Conservation (phyloP, 1,284 basidiomycete species). For the Flammula alnicola region DNA sequence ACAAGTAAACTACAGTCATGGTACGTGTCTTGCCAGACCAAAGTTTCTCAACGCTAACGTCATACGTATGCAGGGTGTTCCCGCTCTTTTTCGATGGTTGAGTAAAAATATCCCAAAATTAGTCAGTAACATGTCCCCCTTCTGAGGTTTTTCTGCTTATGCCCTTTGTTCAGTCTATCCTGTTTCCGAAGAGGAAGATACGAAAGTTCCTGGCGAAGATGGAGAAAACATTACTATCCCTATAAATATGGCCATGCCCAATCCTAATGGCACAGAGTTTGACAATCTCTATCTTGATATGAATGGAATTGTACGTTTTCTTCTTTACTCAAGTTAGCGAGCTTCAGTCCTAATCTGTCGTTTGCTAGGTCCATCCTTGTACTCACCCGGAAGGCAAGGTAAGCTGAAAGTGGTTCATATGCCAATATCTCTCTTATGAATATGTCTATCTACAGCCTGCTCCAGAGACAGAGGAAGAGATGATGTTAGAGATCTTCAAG, state of each 20-base stretch:
- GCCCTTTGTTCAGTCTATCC: conserved; percentile 57
- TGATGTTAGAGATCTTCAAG: conserved; percentile 98
- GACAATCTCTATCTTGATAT: conserved; percentile 96
- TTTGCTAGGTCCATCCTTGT: conserved; percentile 91
- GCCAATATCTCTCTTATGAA: conserved; percentile 5
- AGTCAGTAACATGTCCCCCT: conserved; percentile 49
- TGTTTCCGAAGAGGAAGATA: conserved; percentile 84
- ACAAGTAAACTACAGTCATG: conserved; percentile 6
- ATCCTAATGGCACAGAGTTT: conserved; percentile 97
- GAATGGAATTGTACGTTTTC: conserved; percentile 78
- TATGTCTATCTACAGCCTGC: conserved; percentile 61
- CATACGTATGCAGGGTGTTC: conserved; percentile 74
- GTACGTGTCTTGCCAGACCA: conserved; percentile 7
- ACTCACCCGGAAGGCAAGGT: conserved; percentile 97
- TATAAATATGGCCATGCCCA: conserved; percentile 81
- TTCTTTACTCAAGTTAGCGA: not conserved
- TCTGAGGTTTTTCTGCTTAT: conserved; percentile 2
- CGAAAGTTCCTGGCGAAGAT: conserved; percentile 68
- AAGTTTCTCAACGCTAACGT: conserved; percentile 7
- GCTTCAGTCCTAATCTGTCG: conserved; percentile 7
- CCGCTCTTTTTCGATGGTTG: conserved; percentile 92
- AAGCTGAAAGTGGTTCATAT: conserved; percentile 19
- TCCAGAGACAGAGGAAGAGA: conserved; percentile 97
- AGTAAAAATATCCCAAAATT: conserved; percentile 98
- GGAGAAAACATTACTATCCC: conserved; percentile 77